Base-by-base conservation (phyloP, 2,329 filamentous ascomycete genomes). In the Colletotrichum siamense region DNA sequence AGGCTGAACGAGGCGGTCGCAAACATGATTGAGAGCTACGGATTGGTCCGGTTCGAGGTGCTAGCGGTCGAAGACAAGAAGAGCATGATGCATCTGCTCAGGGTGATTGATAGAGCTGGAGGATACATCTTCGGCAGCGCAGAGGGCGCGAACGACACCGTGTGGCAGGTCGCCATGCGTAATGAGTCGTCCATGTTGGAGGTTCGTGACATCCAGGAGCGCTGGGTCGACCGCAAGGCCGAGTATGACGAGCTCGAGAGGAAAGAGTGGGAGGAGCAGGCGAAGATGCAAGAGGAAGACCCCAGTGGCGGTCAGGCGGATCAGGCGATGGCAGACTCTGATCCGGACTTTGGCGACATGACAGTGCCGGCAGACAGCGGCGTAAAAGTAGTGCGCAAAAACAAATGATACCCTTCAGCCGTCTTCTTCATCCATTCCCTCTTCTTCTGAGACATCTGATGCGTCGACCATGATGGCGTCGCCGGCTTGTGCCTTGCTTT, bases 91-190 rank as follows among this genome's bases (percentile, higher is more conserved):
- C 93, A 95, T 80, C 88, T 99, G 6, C 87, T 99, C 68, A 92
- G 94, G 62, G 94, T 96, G 1, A 96, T 99, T 81, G 97, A 99
- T 84, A 92, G 97, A 57, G 96, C 97, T 0, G 94, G 95, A 12
- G 97, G 97, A 0, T 99, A 99, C 85, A 94, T 96, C 1, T 98
- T 99, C 86, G 96, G 96, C 0, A 91, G 94, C 7, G 94, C 95
- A 0, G 95, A 98, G 83, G 96, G 96, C 3, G 95, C 96, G 62
- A 98, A 99, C 80, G 96, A 99, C 83, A 96, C 94, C 8, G 92
- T 99, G n/a, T 99, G 97, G 97, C 95, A 98, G 82, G 93, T 99
- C 61, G 95, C 97, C 4, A 98, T 99, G 92, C 92, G 96, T 73
- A 92, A 93, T 75, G 92, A 93, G 75, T 91, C 92, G 44, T 92